A percentile compares a stretch with the other conserved stretches of the same genome.
These are phyloP conservation scores for Chlorophyllum brunneum DNA, from an alignment of 768 basidiomycete species.

Conservation along the genomic window DNA sequence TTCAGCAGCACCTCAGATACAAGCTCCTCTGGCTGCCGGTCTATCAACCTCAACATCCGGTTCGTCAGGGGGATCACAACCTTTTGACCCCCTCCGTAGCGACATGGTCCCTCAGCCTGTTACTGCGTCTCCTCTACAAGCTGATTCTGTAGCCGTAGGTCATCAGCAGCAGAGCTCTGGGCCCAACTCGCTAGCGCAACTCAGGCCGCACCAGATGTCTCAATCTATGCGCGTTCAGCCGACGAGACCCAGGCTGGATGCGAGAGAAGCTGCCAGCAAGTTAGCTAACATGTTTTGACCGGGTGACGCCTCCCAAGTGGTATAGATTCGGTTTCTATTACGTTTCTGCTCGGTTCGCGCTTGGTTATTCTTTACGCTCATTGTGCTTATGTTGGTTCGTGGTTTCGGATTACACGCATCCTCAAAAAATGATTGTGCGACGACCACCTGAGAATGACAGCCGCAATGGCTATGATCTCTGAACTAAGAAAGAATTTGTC, in stretches of 20 bases:
- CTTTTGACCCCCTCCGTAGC: constrained; percentile 34
- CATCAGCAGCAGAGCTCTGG: constrained; percentile 23
- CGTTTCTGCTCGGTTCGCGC: not conserved
- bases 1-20: constrained; percentile 32
- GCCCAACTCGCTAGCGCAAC: constrained; percentile 63
- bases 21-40: constrained; percentile 25
- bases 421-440: too few species aligned
- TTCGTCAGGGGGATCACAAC: constrained; percentile 20
- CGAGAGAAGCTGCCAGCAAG: constrained; percentile 84
- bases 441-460: too few species aligned
- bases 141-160: constrained; percentile 18
- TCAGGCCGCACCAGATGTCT: constrained; percentile 62
- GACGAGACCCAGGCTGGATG: constrained; percentile 72
- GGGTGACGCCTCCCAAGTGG: not conserved
- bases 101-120: constrained; percentile 26
- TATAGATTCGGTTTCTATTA: not conserved
- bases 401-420: too few species aligned
- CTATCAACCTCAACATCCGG: constrained; percentile 33
- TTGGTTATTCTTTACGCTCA: not conserved
- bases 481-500: constrained; percentile 17
- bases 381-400: not conserved
- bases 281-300: constrained; percentile 82
- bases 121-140: constrained; percentile 29
- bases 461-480: constrained; percentile 13
- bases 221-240: constrained; percentile 72